Evolutionary conservation across 2,329 filamentous ascomycete species (phyloP).

Genomic region (Neonectria hederae): DNA sequence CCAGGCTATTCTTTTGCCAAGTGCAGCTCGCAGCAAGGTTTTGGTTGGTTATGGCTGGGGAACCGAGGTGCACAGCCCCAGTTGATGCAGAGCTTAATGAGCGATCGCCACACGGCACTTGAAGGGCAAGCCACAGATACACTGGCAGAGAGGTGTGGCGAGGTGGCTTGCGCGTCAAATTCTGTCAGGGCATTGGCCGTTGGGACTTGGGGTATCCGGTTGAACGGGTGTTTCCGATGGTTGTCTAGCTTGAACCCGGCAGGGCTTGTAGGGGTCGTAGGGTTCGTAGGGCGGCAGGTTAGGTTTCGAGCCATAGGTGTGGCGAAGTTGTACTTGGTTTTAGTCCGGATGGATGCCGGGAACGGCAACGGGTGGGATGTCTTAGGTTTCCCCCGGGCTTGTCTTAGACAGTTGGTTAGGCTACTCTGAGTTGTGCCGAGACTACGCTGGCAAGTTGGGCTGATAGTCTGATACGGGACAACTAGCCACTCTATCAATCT

Average conservation of each 20-base stretch:
- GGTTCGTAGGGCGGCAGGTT: conserved; percentile 9
- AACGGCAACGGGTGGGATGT: not conserved
- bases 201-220: too few relatives aligned
- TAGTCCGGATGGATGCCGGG: not conserved
- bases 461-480: not conserved
- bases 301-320: not conserved
- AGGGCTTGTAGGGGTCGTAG: too few relatives aligned
- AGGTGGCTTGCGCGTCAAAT: conserved; percentile 42
- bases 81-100: not conserved
- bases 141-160: conserved; percentile 32
- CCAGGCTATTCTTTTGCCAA: not conserved
- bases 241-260: too few relatives aligned
- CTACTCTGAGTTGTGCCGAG: not conserved
- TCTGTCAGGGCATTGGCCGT: too few relatives aligned
- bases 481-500: conserved; percentile 2
- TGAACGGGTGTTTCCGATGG: not conserved
- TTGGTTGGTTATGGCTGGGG: not conserved
- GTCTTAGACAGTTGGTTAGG: not conserved
- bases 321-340: not conserved
- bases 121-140: conserved; percentile 30
- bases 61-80: not conserved
- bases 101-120: conserved; percentile 6
- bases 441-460: not conserved
- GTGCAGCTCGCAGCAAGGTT: not conserved
- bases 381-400: not conserved